Evolutionary conservation across 177 flowering plant species (phyloP).

Genomic region (Vitis hybrid): DNA sequence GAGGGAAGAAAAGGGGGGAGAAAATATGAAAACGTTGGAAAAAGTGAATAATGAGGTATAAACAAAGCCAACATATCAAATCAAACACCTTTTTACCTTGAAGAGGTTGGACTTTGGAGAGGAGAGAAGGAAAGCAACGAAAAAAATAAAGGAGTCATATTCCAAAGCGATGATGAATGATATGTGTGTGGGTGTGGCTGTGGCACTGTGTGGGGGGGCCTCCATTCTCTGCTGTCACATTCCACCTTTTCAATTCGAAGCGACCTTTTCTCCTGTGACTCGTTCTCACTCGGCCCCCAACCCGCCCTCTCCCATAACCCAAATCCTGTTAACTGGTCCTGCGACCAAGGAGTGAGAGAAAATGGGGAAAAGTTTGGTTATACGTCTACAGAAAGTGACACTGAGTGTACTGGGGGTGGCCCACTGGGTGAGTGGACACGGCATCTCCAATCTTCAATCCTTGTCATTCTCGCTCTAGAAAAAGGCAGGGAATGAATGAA

Average conservation of each 20-base stretch:
- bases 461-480: conserved; percentile 1
- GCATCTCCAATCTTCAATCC: conserved; percentile 15
- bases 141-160: not conserved
- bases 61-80: conserved; percentile 33
- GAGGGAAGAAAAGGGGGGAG: conserved; percentile 7
- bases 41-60: conserved; percentile 18
- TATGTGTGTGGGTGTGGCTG: conserved; percentile 25
- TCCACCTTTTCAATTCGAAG: conserved; percentile 28
- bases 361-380: not conserved
- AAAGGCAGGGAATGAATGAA: not conserved
- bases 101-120: not conserved
- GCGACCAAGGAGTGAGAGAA: not conserved
- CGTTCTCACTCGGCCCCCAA: too few species aligned
- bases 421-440: conserved; percentile 21
- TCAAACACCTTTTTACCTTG: conserved; percentile 28
- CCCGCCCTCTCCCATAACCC: not conserved
- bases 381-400: conserved; percentile 18
- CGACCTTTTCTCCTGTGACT: not conserved
- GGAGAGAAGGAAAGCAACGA: not conserved
- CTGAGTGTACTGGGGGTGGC: conserved; percentile 10
- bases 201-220: not conserved
- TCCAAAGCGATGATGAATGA: conserved; percentile 17
- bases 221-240: conserved; percentile 15
- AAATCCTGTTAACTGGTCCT: not conserved
- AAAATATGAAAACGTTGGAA: conserved; percentile 25